Base-by-base conservation (phyloP, 1,139 yeast genomes). In the Pneumocystis carinii region DNA sequence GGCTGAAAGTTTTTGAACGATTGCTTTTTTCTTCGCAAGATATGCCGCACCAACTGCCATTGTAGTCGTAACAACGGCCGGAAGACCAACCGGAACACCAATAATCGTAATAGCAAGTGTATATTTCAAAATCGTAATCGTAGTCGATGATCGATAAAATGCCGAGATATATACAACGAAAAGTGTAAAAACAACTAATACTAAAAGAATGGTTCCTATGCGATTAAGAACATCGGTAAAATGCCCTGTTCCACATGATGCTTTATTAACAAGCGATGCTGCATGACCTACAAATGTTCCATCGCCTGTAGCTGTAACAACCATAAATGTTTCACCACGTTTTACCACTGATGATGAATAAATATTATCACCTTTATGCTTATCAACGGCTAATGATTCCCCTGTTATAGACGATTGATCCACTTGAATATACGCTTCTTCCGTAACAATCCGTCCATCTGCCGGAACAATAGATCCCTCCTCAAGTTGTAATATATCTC, bases 1-100 rank as follows among this genome's bases (percentile, higher is more conserved):
- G 71, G 97, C 97, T 78, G 96, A 88, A 75, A 90, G 84, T 79
- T 90, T 90, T 81, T 90, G 97, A 72, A 90, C 97, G 83, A 90
- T 90, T 73, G 97, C 97, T 81, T 90, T 90, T 80, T 90, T 90
- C 84, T 90, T 90, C 74, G 97, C 97, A 75, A 90, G 83, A 88
- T 90, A 90, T 76, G 97, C 97, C 77, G 97, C 97, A 84, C 97
- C 97, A 78, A 90, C 97, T 78, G 97, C 97, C 95, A 90, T 89
- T 77, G 97, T 90, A 74, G 97, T 90, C 82, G 97, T 90, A 73
- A 90, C 96, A 76, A 90, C 97, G 77, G 96, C 97, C 78, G 97
- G 97, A 76, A 90, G 85, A 87, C 97, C 97, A 74, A 90, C 98
- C 79, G 98, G 98, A 72, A 92, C 98, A 87, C 98, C 98, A 74